Conservation (phyloP, 768 basidiomycete genomes). For the Agaricus subrufescens region DNA sequence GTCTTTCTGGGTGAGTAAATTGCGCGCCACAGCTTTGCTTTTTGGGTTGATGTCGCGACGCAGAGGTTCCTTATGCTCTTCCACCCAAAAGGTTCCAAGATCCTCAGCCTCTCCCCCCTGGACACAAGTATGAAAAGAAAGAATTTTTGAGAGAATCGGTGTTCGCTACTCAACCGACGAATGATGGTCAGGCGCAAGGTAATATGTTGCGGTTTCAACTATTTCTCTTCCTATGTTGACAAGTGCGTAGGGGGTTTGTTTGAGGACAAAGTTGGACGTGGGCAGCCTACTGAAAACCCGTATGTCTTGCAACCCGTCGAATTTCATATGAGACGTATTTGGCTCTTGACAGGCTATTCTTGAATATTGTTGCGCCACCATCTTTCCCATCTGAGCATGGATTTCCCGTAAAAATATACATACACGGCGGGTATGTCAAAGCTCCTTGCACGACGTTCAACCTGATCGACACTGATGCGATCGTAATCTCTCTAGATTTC, state of each 20-base stretch:
- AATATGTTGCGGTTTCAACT: neutral
- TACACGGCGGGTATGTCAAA: constrained; percentile 62
- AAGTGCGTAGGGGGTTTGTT: constrained; percentile 36
- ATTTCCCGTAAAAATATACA: constrained; percentile 69
- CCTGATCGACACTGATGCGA: neutral
- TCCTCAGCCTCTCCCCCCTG: constrained; percentile 48
- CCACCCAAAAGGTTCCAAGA: constrained; percentile 64
- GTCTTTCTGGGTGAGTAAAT: constrained; percentile 56
- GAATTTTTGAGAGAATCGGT: constrained; percentile 55
- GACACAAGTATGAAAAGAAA: constrained; percentile 52
- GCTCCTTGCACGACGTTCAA: neutral
- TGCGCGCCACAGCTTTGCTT: neutral
- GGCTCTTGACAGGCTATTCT: constrained; percentile 43
- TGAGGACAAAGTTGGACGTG: constrained; percentile 60
- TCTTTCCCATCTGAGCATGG: constrained; percentile 35
- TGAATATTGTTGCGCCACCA: constrained; percentile 62
- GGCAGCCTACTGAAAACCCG: constrained; percentile 69
- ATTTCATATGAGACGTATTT: neutral
- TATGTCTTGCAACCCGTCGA: constrained; percentile 23
- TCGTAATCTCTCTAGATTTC: constrained; percentile 41
- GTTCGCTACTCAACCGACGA: constrained; percentile 61
- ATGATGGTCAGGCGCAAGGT: constrained; percentile 62
- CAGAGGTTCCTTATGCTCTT: constrained; percentile 72
- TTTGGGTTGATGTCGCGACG: neutral
- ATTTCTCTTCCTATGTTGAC: neutral